Evolutionary conservation across 768 basidiomycete species (phyloP), one percentile per base, ranked within the genome.

Genomic region (Rhodotorula taiwanensis): DNA sequence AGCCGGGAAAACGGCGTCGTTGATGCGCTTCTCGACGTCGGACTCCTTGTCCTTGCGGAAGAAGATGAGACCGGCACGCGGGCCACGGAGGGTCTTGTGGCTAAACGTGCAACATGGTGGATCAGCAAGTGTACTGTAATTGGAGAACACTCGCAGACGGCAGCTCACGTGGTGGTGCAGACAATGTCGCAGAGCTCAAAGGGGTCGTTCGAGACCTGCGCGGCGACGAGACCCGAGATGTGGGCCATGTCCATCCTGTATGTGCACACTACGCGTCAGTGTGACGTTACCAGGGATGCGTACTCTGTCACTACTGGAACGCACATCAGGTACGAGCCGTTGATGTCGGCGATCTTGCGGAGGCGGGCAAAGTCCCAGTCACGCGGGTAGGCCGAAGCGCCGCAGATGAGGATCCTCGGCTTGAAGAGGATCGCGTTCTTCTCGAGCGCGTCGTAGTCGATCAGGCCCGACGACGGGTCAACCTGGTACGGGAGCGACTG

Each of bases 81-180:
- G 93, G 55, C 95, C 95, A 74, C 95, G 90, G 55, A 99, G 88
- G 23, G 95, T 98, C 81, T 98, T 98, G 83, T 99, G 95, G 59
- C 51, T 52, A 34, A 14, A 10, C 86, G 88, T 71, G 16, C 2
- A 28, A 4, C 14, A 0, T 25, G 25, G 51, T 9, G n/a, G n/a
- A n/a, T 34, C 3, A 25, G 20, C 25, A 4, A 23, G n/a, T 33
- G n/a, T 23, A 4, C 23, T 10, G 20, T 21, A 39, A 4, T 13
- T 10, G 31, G 15, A 64, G 31, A 27, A 23, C 62, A 9, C 18
- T 13, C n/a, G 27, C 10, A 52, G 20, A 44, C 60, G 9, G n/a
- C n/a, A n/a, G n/a, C 51, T 33, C n/a, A 52, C 51, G 95, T 98
- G 58, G 94, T 98, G 52, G 95, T 98, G 61, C 91, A 94, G 67